Evolutionary conservation across 2,329 filamentous ascomycete species (phyloP).

Genomic region (Aspergillus fructus): DNA sequence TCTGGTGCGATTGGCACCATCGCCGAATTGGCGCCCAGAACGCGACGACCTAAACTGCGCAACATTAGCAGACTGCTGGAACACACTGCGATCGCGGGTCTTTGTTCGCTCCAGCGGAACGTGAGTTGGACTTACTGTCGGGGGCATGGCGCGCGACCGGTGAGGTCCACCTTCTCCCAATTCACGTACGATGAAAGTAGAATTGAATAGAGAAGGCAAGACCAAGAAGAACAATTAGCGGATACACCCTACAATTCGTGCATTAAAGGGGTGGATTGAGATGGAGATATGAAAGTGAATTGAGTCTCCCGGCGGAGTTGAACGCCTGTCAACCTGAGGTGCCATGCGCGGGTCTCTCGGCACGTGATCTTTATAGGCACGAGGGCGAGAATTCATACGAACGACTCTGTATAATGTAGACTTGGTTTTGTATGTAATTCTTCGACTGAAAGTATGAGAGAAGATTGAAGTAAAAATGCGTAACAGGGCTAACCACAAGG

Average conservation of each 20-base stretch:
- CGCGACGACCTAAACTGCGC: conserved; percentile 56
- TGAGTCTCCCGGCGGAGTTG: not conserved
- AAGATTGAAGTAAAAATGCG: conserved; percentile 7
- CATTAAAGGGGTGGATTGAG: not conserved
- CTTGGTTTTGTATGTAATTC: not conserved
- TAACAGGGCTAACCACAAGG: conserved; percentile 16
- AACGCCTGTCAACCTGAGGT: not conserved
- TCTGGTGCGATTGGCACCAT: conserved; percentile 38
- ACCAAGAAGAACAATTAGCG: not conserved
- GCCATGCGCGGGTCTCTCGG: not conserved
- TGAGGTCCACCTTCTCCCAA: conserved; percentile 5
- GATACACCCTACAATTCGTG: not conserved
- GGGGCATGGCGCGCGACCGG: conserved; percentile 30
- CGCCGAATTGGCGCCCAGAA: conserved; percentile 58
- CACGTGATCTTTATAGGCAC: conserved; percentile 16
- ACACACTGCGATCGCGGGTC: not conserved
- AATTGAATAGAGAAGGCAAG: not conserved
- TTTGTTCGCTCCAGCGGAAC: not conserved
- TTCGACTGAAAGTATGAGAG: conserved; percentile 1
- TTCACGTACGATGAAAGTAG: conserved; percentile 7
- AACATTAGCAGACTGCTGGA: conserved; percentile 16
- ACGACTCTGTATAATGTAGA: not conserved
- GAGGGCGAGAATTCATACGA: not conserved
- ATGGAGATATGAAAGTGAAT: not conserved
- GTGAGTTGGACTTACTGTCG: conserved; percentile 30